Evolutionary conservation across 768 basidiomycete genomes (phyloP), one percentile per base, ranked within the genome.

Genomic region (Dioszegia crocea): DNA sequence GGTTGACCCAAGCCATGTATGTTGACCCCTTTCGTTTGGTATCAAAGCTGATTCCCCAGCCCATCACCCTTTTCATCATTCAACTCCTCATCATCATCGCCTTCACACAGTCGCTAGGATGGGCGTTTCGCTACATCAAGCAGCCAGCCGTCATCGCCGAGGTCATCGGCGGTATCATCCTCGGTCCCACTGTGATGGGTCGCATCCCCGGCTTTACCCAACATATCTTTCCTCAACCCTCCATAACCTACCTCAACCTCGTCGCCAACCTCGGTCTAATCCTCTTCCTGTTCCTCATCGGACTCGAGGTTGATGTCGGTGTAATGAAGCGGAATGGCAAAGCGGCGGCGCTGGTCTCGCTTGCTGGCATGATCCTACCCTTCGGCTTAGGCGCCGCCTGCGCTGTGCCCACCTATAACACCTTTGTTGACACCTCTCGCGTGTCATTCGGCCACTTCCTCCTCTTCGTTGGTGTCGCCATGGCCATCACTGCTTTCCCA

Each of bases 91-190:
- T 97, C 64, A 91, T 98, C 79, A 81, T 96, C 57, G 78, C 77
- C 31, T 85, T 91, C 81, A 84, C 85, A 36, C 88, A 92, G 70
- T 58, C 87, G 4, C 83, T 97, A 10, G 81, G 84, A 0, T 76
- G 88, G 19, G 57, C 83, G 50, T 80, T 96, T 21, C 75, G 79
- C 8, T 85, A 82, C 56, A 84, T 94, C 33, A 85, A 84, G 31
- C 93, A 97, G 69, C 94, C 94, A 1, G 82, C 86, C n/a, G 93
- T 97, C 60, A 91, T 96, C 52, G 85, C 91, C 40, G 93, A 97
- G 75, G 87, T 96, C 59, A 84, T 97, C 56, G 90, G 86, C 0
- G 94, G 94, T 21, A 85, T 98, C 63, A 68, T 97, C 21, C 82
- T 97, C 11, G 92, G 91, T 40, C 77, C 71, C 66, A 86, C 85